These are phyloP conservation scores for Aspergillus nanangensis DNA, from an alignment of 495 filamentous ascomycete genomes.

Conservation along the genomic window DNA sequence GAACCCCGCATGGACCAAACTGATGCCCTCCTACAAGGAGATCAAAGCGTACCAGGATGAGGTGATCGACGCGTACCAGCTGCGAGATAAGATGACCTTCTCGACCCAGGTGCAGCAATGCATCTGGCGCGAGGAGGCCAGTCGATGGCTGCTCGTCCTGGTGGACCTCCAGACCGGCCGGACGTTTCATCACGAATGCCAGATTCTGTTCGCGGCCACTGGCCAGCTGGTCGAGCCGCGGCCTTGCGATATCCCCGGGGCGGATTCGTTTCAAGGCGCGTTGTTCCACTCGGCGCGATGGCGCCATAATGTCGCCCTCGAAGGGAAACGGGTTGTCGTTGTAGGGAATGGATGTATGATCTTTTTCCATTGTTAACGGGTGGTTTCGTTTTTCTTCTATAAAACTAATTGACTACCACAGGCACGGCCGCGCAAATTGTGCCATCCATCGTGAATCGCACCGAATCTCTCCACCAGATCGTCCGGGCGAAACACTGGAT, in stretches of 20 bases:
- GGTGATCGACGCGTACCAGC: slow-evolving; percentile 39
- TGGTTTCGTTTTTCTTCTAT: no score
- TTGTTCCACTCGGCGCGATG: slow-evolving; percentile 58
- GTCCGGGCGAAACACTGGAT: slow-evolving; percentile 26
- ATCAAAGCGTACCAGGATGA: slow-evolving; percentile 42
- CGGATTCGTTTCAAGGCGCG: slow-evolving; percentile 42
- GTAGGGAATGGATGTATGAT: slow-evolving; percentile 45
- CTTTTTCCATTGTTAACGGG: not conserved
- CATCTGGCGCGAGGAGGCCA: slow-evolving; percentile 36
- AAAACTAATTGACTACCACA: slow-evolving; percentile 15
- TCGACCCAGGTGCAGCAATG: slow-evolving; percentile 34
- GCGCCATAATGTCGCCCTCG: slow-evolving; percentile 49
- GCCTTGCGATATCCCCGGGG: slow-evolving; percentile 41
- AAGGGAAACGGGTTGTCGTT: slow-evolving; percentile 54
- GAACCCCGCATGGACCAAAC: slow-evolving; percentile 41
- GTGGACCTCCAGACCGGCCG: slow-evolving; percentile 25
- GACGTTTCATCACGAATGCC: slow-evolving; percentile 31
- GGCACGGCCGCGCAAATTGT: slow-evolving; percentile 42
- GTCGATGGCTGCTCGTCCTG: slow-evolving; percentile 41
- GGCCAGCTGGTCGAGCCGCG: slow-evolving; percentile 43
- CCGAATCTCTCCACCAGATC: slow-evolving; percentile 21
- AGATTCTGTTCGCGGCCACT: slow-evolving; percentile 43
- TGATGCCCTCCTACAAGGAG: slow-evolving; percentile 38
- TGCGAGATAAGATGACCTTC: slow-evolving; percentile 40
- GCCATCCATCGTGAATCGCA: slow-evolving; percentile 27